Evolutionary conservation across 2,329 filamentous ascomycete genomes (phyloP), one percentile per base, ranked within the genome.

Genomic region (Hirsutella minnesotensis): DNA sequence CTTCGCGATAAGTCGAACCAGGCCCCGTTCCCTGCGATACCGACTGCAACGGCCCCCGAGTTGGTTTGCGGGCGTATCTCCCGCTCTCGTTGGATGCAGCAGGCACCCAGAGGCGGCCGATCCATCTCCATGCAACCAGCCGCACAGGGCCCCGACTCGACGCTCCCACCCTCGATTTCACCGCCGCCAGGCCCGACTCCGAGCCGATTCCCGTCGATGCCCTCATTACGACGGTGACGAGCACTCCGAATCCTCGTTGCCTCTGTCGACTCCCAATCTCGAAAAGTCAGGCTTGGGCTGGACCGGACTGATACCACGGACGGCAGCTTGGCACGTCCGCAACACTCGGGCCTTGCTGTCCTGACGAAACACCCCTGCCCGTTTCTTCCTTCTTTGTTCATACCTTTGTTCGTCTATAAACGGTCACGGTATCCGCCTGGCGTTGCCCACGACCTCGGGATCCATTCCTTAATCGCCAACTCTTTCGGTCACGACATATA

Each of bases 181-280:
- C 24, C 24, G 16, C 12, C 15, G 35, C 16, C 29, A 31, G 29
- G 41, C 37, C 37, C 30, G 37, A 24, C 37, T 34, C 29, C 44
- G 41, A 44, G 48, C 47, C 46, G 27, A 51, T 47, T 56, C 54
- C 13, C 29, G 13, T 21, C 21, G n/a, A 62, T 62, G 59, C 54
- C 49, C 49, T 52, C 49, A 52, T 50, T 51, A 55, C 53, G 49
- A 56, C 53, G 52, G 52, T 57, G 57, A 59, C 56, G 53, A 55
- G 46, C 50, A 7, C 33, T 49, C 55, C 49, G 54, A 48, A 44
- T 45, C 43, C 38, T 49, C 41, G 41, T 45, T 24, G 31, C 34
- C 16, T 40, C 34, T 27, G 42, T 43, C 37, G 41, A 41, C 37
- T 34, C 40, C 39, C 34, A 19, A 35, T 13, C 27, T 18, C 31